phyloP scores from a whole-genome alignment of 208 protist species.

The Herpetomonas tarakana region DNA sequence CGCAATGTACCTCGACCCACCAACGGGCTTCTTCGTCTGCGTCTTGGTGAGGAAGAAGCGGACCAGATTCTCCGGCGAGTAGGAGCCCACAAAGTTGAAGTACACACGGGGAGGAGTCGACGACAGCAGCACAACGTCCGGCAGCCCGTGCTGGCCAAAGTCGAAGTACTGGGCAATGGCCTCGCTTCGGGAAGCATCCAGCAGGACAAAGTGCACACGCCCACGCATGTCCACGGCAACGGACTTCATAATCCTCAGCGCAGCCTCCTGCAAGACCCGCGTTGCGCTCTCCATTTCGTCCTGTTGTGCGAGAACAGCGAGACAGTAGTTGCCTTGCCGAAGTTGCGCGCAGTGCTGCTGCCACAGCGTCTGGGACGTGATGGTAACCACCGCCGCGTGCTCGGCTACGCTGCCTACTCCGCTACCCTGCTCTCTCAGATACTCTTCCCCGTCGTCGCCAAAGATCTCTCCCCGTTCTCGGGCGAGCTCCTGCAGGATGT shows the following conservation, averaged over 20 bases:
- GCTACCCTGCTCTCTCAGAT: slow-evolving; percentile 1
- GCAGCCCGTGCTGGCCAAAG: slow-evolving; percentile 21
- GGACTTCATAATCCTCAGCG: slow-evolving; percentile 15
- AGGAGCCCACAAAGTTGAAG: slow-evolving; percentile 32
- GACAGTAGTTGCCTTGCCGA: slow-evolving; percentile 18
- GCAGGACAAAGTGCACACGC: slow-evolving; percentile 22
- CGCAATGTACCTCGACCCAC: slow-evolving; percentile 19
- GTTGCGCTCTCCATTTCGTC: slow-evolving; percentile 2
- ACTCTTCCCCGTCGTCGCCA: background rate
- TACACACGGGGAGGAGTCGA: slow-evolving; percentile 10
- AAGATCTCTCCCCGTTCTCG: background rate
- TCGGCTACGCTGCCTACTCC: slow-evolving; percentile 8
- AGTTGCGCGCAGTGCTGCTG: slow-evolving; percentile 16
- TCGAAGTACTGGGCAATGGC: slow-evolving; percentile 28
- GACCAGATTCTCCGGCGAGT: slow-evolving; percentile 23
- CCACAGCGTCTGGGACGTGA: slow-evolving; percentile 21
- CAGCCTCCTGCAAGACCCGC: slow-evolving; percentile 14
- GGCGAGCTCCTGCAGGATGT: slow-evolving; percentile 1
- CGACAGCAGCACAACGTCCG: slow-evolving; percentile 23
- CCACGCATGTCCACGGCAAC: slow-evolving; percentile 10
- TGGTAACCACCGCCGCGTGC: slow-evolving; percentile 3
- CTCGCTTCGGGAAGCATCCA: slow-evolving; percentile 14
- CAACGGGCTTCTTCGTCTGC: slow-evolving; percentile 9
- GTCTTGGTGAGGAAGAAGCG: slow-evolving; percentile 21
- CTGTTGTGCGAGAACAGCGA: slow-evolving; percentile 24